phyloP scores from a whole-genome alignment of 768 basidiomycete genomes.

The Tremella yokohamensis region DNA sequence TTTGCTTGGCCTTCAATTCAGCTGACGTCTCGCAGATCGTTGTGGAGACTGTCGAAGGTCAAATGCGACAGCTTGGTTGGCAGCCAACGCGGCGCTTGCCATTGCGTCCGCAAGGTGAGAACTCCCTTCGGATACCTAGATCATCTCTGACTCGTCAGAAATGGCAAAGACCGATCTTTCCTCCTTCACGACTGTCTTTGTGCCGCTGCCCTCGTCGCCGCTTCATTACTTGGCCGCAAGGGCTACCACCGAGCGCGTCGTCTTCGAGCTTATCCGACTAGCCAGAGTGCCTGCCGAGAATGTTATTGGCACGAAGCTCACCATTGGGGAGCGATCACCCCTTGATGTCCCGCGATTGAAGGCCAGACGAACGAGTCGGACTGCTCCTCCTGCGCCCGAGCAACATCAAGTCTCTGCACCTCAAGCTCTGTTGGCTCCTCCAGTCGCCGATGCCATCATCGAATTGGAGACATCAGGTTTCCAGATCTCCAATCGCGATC shows the following conservation, averaged over 20 bases:
- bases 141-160: constrained; percentile 56
- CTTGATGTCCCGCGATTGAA: constrained; percentile 34
- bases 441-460: too few relatives aligned
- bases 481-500: constrained; percentile 5
- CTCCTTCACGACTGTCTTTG: constrained; percentile 33
- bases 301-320: constrained; percentile 26
- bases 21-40: constrained; percentile 61
- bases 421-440: too few relatives aligned
- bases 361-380: constrained; percentile 16
- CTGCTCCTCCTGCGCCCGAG: constrained; percentile 2
- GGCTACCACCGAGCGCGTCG: constrained; percentile 70
- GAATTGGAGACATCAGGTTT: background rate
- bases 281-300: constrained; percentile 22
- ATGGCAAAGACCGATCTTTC: constrained; percentile 63
- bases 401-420: background rate
- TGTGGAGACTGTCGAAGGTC: constrained; percentile 74
- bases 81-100: constrained; percentile 68
- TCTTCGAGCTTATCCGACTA: constrained; percentile 71
- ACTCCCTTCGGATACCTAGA: background rate
- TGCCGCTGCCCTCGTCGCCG: constrained; percentile 26
- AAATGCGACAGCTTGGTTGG: constrained; percentile 75
- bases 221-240: constrained; percentile 79
- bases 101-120: constrained; percentile 63
- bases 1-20: background rate
- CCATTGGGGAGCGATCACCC: constrained; percentile 33